phyloP scores from a whole-genome alignment of 805 yeast genomes.

The Ogataea parapolymorpha region DNA sequence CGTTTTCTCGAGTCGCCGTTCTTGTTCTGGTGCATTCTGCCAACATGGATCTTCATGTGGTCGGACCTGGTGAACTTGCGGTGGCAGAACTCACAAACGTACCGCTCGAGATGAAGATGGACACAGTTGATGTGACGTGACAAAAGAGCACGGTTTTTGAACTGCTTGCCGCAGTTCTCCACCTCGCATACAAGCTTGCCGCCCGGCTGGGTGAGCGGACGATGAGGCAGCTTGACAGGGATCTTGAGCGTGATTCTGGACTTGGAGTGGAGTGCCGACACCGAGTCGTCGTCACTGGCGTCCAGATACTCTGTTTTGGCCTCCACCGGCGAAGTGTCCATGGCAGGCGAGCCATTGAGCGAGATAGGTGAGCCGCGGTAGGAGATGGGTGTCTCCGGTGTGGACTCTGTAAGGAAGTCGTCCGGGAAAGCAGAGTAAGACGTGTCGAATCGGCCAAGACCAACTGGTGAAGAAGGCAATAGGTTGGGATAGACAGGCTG shows the following conservation, averaged over 20 bases:
- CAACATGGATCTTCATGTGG: conserved; percentile 62
- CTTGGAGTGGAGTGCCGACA: background rate
- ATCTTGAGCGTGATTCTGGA: conserved; percentile 9
- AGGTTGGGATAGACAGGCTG: conserved; percentile 9
- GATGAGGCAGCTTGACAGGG: conserved; percentile 7
- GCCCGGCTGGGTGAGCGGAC: conserved; percentile 1
- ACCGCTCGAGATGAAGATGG: conserved; percentile 51
- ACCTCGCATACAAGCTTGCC: conserved; percentile 38
- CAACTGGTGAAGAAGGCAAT: conserved; percentile 14
- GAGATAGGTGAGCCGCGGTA: conserved; percentile 3
- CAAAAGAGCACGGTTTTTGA: conserved; percentile 63
- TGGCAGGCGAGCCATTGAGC: conserved; percentile 2
- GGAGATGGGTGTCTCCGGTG: conserved; percentile 6
- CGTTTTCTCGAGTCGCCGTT: conserved; percentile 9
- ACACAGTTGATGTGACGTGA: conserved; percentile 66
- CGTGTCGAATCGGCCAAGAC: conserved; percentile 9
- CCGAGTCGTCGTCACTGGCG: background rate
- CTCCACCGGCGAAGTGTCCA: conserved; percentile 5
- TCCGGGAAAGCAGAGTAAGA: conserved; percentile 6
- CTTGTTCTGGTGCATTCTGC: conserved; percentile 33
- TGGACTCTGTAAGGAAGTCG: conserved; percentile 3
- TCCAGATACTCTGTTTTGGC: background rate
- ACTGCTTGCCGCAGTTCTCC: conserved; percentile 38
- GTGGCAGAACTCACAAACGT: conserved; percentile 53
- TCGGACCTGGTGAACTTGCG: conserved; percentile 66